A percentile compares a stretch with the other conserved stretches of the same genome.
Evolutionary conservation across 345 rosid species (phyloP).

Genomic region (Lumnitzera racemosa): DNA sequence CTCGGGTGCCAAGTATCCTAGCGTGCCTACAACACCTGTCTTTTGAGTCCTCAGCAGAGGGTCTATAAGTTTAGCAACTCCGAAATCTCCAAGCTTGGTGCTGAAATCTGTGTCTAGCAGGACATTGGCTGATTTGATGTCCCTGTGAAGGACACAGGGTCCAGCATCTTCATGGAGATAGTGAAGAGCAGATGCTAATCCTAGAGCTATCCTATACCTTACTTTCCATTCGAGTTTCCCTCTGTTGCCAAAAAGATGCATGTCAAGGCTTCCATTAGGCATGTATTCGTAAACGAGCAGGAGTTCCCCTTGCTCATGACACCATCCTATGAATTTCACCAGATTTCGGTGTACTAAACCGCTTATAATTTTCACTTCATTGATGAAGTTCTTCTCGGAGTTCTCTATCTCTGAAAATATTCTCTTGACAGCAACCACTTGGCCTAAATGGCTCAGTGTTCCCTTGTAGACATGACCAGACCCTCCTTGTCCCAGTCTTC

Average conservation of each 20-base stretch:
- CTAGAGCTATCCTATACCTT: constrained; percentile 13
- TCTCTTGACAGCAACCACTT: constrained; percentile 9
- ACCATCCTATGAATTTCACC: constrained; percentile 32
- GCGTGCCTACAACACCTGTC: constrained; percentile 9
- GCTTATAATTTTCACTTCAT: constrained; percentile 28
- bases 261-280: constrained; percentile 35
- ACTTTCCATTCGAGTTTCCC: constrained; percentile 2
- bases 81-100: constrained; percentile 19
- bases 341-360: constrained; percentile 30
- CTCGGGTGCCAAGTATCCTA: constrained; percentile 14
- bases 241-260: constrained; percentile 19
- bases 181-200: constrained; percentile 9
- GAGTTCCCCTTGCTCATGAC: constrained; percentile 27
- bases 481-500: constrained; percentile 14
- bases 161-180: constrained; percentile 15
- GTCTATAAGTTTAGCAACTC: constrained; percentile 13
- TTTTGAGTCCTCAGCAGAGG: constrained; percentile 9
- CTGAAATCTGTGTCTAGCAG: constrained; percentile 14
- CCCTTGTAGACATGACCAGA: constrained; percentile 14
- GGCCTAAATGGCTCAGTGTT: not conserved
- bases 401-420: constrained; percentile 13
- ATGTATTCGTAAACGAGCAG: constrained; percentile 32
- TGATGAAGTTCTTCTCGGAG: constrained; percentile 11
- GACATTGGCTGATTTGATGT: constrained; percentile 14
- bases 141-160: constrained; percentile 14